Evolutionary conservation across 768 basidiomycete genomes (phyloP).

Genomic region (Trametes cinnabarina): DNA sequence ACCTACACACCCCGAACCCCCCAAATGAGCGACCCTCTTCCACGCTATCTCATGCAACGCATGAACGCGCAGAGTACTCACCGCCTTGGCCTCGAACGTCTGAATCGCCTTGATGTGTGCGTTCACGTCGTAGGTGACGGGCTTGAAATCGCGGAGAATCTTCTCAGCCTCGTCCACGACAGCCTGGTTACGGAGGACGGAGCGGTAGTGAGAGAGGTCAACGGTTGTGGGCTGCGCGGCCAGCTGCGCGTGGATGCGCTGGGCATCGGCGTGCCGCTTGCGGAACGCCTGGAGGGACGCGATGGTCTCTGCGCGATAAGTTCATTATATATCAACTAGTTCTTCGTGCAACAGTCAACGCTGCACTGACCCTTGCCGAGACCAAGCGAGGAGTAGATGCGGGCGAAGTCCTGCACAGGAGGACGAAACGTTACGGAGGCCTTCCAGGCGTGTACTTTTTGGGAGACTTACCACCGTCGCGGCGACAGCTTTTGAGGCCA

Average conservation of each 20-base stretch:
- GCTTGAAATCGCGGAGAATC: constrained; percentile 84
- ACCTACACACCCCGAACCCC: constrained; percentile 47
- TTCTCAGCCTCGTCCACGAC: constrained; percentile 94
- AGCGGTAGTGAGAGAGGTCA: constrained; percentile 90
- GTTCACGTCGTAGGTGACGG: constrained; percentile 88
- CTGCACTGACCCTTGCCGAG: constrained; percentile 75
- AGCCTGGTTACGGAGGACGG: constrained; percentile 86
- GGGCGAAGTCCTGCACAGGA: constrained; percentile 68
- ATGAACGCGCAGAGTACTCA: constrained; percentile 41
- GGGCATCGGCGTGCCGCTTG: constrained; percentile 90
- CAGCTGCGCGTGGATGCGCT: constrained; percentile 64
- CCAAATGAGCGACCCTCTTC: not conserved
- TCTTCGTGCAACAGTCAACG: not conserved
- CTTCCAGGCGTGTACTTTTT: not conserved
- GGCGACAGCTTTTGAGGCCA: constrained; percentile 72
- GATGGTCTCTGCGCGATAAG: constrained; percentile 68
- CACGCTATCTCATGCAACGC: not conserved
- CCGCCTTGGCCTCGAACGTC: constrained; percentile 94
- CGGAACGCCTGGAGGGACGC: constrained; percentile 91
- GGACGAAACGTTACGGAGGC: constrained; percentile 12
- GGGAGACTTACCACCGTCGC: constrained; percentile 49
- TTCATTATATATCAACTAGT: not conserved
- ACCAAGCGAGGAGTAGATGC: constrained; percentile 77
- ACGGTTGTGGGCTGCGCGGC: constrained; percentile 74
- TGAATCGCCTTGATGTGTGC: constrained; percentile 94